Evolutionary conservation across 352 stramenopile species (phyloP).

Genomic region (Pythium guiyangense): DNA sequence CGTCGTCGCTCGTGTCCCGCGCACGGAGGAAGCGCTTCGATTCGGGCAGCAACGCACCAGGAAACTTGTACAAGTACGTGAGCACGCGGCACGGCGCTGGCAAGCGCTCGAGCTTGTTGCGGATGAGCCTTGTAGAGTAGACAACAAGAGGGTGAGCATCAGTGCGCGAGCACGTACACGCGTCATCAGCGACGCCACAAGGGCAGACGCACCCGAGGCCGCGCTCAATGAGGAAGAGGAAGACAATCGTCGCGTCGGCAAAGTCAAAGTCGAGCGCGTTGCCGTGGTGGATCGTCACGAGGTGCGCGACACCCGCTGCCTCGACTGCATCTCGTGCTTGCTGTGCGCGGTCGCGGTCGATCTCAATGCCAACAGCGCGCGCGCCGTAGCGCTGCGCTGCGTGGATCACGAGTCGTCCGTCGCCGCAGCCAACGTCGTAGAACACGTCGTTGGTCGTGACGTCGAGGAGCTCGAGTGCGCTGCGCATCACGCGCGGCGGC

Average conservation of each 20-base stretch:
- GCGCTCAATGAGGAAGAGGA: slow-evolving; percentile 77
- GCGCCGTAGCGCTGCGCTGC: slow-evolving; percentile 45
- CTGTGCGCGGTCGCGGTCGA: slow-evolving; percentile 37
- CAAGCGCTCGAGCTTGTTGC: slow-evolving; percentile 40
- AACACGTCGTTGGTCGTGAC: slow-evolving; percentile 41
- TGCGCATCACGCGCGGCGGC: slow-evolving; percentile 51
- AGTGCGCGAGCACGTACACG: neutral
- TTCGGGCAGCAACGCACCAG: slow-evolving; percentile 23
- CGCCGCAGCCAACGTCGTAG: slow-evolving; percentile 77
- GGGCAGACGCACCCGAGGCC: slow-evolving; percentile 43
- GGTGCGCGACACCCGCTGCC: slow-evolving; percentile 26
- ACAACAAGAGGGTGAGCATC: neutral
- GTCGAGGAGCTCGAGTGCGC: slow-evolving; percentile 47
- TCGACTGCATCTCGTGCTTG: slow-evolving; percentile 22
- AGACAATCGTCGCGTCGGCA: slow-evolving; percentile 58
- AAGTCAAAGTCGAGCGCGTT: slow-evolving; percentile 75
- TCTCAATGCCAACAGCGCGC: slow-evolving; percentile 62
- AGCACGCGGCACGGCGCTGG: slow-evolving; percentile 42
- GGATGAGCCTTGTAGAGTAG: slow-evolving; percentile 35
- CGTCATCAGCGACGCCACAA: neutral
- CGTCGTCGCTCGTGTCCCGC: slow-evolving; percentile 30
- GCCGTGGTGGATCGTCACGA: slow-evolving; percentile 60
- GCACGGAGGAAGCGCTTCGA: slow-evolving; percentile 44
- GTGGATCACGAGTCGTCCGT: slow-evolving; percentile 64
- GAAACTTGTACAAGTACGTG: slow-evolving; percentile 77